Evolutionary conservation across 306 rosid species (phyloP).

Genomic region (Prunus mongolica): DNA sequence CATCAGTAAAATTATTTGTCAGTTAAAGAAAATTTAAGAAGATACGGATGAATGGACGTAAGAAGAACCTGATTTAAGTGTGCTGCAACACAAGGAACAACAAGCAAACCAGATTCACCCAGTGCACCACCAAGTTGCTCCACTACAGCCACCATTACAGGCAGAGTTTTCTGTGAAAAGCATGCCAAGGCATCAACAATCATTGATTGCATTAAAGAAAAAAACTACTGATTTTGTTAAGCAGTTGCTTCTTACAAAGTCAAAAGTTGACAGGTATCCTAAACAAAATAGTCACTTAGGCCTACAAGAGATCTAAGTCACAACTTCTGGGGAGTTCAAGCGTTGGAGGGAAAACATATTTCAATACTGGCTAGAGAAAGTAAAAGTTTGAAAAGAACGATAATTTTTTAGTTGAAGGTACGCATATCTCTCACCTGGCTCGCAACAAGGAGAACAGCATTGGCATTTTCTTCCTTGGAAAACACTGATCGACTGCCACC

Average conservation of each 20-base stretch:
- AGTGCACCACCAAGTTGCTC: slow-evolving; percentile 80
- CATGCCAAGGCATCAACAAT: slow-evolving; percentile 7
- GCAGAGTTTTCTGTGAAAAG: slow-evolving; percentile 76
- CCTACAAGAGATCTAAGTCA: neutral
- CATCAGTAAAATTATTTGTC: slow-evolving; percentile 16
- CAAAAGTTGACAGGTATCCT: neutral
- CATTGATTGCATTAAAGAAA: neutral
- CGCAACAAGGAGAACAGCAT: slow-evolving; percentile 64
- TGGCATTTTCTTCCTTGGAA: slow-evolving; percentile 55
- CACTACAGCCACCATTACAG: slow-evolving; percentile 91
- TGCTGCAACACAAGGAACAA: slow-evolving; percentile 96
- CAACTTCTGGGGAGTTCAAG: neutral
- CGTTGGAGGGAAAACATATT: neutral
- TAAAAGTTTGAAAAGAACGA: neutral
- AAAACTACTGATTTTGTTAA: neutral
- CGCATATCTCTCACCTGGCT: slow-evolving; percentile 59
- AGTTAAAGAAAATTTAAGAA: slow-evolving; percentile 16
- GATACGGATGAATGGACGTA: neutral
- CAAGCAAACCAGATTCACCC: slow-evolving; percentile 81
- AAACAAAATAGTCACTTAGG: neutral
- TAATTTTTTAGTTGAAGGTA: neutral
- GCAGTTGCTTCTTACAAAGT: neutral
- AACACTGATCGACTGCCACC: slow-evolving; percentile 65
- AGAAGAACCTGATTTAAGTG: slow-evolving; percentile 89
- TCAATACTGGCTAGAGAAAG: no score